A percentile compares a stretch with the other conserved stretches of the same genome.
Conservation (phyloP, 2,329 filamentous ascomycete genomes). For the Paecilomyces niveus region DNA sequence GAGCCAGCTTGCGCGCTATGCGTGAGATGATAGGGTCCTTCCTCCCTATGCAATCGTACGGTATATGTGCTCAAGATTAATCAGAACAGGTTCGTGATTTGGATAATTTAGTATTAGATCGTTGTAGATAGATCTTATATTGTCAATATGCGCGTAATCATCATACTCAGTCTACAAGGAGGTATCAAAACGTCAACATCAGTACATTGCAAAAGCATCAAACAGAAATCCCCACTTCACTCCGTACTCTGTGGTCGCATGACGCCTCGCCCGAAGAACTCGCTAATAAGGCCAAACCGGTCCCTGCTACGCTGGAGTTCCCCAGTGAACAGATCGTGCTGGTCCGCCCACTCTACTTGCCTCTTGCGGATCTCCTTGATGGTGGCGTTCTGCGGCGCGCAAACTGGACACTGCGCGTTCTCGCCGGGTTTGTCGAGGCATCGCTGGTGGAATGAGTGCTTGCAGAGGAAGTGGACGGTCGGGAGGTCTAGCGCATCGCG, state of each 20-base stretch:
- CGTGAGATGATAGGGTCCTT: not conserved
- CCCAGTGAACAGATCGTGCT: slow-evolving; percentile 82
- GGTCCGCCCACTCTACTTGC: slow-evolving; percentile 77
- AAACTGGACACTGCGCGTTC: slow-evolving; percentile 76
- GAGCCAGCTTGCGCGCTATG: not conserved
- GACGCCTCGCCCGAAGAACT: slow-evolving; percentile 91
- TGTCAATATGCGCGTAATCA: not conserved
- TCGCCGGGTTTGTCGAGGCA: slow-evolving; percentile 66
- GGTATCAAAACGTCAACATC: slow-evolving; percentile 1
- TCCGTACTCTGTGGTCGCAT: slow-evolving; percentile 52
- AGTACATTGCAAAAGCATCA: not conserved
- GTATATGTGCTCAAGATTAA: not conserved
- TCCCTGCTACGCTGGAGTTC: slow-evolving; percentile 72
- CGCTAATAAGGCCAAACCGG: slow-evolving; percentile 81
- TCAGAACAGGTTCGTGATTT: not conserved
- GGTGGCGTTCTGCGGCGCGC: slow-evolving; percentile 74
- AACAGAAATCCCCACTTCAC: slow-evolving; percentile 6
- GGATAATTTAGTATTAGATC: not conserved
- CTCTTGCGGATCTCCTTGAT: slow-evolving; percentile 79
- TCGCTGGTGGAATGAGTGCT: slow-evolving; percentile 91
- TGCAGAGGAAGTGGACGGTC: slow-evolving; percentile 91
- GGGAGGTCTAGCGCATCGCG: slow-evolving; percentile 73
- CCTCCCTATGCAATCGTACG: not conserved
- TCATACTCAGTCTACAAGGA: not conserved
- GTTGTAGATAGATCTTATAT: not conserved